phyloP scores from a whole-genome alignment of 345 rosid species.

The Acer campestre region DNA sequence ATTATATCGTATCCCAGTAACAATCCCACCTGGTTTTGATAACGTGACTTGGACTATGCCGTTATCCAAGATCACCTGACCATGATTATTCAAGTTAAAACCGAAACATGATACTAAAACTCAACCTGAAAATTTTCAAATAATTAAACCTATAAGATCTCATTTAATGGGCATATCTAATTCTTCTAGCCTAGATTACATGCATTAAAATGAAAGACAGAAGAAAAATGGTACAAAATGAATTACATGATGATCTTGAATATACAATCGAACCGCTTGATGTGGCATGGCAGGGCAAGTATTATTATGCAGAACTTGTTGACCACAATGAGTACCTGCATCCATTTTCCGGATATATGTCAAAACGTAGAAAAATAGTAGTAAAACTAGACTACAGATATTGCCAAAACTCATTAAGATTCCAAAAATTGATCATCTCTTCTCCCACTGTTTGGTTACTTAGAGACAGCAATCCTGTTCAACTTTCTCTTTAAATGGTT shows the following conservation, averaged over 20 bases:
- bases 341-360: conserved; percentile 21
- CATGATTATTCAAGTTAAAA: conserved; percentile 29
- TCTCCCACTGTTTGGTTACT: neutral
- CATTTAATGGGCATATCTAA: neutral
- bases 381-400: neutral
- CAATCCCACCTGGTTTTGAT: conserved; percentile 72
- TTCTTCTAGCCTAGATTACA: neutral
- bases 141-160: neutral
- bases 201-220: neutral
- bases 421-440: conserved; percentile 8
- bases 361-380: neutral
- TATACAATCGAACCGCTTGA: conserved; percentile 55
- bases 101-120: conserved; percentile 20
- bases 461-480: neutral
- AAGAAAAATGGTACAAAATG: conserved; percentile 1
- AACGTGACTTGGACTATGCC: conserved; percentile 69
- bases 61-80: conserved; percentile 72
- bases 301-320: conserved; percentile 21
- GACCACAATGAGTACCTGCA: conserved; percentile 32
- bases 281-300: conserved; percentile 34
- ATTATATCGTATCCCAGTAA: conserved; percentile 58
- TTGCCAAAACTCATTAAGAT: neutral
- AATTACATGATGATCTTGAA: conserved; percentile 56
- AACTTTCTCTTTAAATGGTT: neutral
- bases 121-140: neutral